A percentile compares a stretch with the other conserved stretches of the same genome.
phyloP scores from a whole-genome alignment of 495 filamentous ascomycete genomes.

The Platismatia glauca region DNA sequence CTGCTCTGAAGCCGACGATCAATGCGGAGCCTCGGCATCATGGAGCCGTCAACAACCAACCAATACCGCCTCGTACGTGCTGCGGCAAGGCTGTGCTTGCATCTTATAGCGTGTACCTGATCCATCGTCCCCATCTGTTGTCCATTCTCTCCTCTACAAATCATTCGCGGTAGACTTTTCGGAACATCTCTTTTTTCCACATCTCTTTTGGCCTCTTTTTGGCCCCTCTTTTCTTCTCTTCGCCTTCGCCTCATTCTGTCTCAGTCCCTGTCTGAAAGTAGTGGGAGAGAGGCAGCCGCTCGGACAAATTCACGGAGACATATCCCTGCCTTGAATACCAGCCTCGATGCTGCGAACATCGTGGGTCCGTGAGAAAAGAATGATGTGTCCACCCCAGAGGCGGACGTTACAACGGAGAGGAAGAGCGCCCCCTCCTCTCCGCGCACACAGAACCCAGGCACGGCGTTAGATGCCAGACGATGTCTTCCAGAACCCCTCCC shows the following conservation, averaged over 20 bases:
- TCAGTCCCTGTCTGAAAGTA: not conserved
- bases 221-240: not conserved
- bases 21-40: not conserved
- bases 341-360: not conserved
- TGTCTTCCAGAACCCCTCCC: not conserved
- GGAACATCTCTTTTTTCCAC: not conserved
- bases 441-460: no score
- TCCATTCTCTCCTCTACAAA: not conserved
- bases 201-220: not conserved
- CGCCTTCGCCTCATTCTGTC: not conserved
- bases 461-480: not conserved
- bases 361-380: not conserved
- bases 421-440: not conserved
- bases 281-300: not conserved
- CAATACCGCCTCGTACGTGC: not conserved
- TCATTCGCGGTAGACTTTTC: not conserved
- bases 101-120: not conserved
- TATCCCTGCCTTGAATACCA: not conserved
- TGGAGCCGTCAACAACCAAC: not conserved
- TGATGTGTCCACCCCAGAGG: not conserved
- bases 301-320: not conserved
- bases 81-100: not conserved
- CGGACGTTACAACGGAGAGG: not conserved
- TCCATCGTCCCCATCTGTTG: not conserved
- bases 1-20: not conserved